Evolutionary conservation across 2,329 filamentous ascomycete species (phyloP), one percentile per base, ranked within the genome.

Genomic region (Epichloe brachyelytri): DNA sequence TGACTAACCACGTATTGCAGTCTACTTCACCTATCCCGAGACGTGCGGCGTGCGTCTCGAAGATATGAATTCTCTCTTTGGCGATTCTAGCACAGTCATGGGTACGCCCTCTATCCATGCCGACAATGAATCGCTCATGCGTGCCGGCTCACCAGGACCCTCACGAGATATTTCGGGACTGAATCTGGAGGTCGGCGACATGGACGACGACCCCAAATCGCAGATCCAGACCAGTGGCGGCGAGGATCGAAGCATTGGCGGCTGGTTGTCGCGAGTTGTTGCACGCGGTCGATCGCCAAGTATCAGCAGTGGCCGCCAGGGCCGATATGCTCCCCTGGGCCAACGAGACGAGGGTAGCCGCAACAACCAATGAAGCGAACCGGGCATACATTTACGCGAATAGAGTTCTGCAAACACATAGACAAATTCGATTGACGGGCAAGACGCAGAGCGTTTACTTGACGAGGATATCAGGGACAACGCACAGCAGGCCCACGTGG

Each of bases 21-120:
- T 98, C 7, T 98, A 91, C 70, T 97, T 97, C 69, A 80, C 95
- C 58, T 98, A 97, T 66, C 93, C 93, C 33, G 93, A 98, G 69
- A 98, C 93, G 0, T 93, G 90, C 58, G 94, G 94, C 60, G 83
- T 98, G 52, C 85, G 90, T 52, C 77, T 98, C 48, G 93, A 98
- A 69, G 93, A 98, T 59, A 98, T 98, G 93, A 88, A 95, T 65
- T 78, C 82, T 3, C 71, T 98, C 15, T 98, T 98, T 62, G 93
- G 93, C 57, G 93, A 98, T 66, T 87, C 90, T 37, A 93, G 87
- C 26, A 90, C 88, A 2, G 80, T 84, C 11, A 83, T 87, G 47
- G 77, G 74, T 40, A 95, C 91, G 0, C 90, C 91, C 1, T 80
- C 82, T 43, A 75, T 88, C 1, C 77, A 82, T 53, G 69, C 68